Conservation (phyloP, 306 rosid genomes). For the Senna tora region DNA sequence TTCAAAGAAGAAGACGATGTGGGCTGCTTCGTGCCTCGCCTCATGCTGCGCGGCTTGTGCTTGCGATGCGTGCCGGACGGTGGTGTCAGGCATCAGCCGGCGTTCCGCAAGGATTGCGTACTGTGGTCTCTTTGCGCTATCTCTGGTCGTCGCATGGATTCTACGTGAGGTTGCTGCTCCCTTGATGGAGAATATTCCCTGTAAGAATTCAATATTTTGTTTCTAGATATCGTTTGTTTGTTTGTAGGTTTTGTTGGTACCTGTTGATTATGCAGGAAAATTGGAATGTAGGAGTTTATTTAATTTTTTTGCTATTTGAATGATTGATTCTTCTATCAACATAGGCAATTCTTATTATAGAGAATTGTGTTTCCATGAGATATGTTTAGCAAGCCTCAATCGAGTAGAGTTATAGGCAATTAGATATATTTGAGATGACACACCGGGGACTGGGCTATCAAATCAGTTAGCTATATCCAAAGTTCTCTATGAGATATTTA, state of each 20-base stretch:
- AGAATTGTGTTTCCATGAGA: neutral
- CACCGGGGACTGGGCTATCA: neutral
- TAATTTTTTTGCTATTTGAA: neutral
- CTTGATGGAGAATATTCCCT: conserved; percentile 85
- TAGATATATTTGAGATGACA: neutral
- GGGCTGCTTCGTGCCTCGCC: conserved; percentile 99
- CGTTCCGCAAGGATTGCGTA: conserved; percentile 96
- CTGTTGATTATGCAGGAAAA: neutral
- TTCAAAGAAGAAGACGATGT: conserved; percentile 63
- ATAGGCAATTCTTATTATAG: neutral
- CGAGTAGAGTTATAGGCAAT: neutral
- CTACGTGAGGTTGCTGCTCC: conserved; percentile 97
- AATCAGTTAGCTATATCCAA: neutral
- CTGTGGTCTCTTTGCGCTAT: conserved; percentile 91
- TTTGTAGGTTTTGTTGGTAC: neutral
- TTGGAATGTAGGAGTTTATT: neutral
- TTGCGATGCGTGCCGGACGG: conserved; percentile 89
- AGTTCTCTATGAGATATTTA: neutral
- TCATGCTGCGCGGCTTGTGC: conserved; percentile 99
- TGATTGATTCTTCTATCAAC: neutral
- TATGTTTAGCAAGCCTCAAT: neutral
- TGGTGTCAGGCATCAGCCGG: conserved; percentile 91
- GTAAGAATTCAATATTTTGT: conserved; percentile 43
- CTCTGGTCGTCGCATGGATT: conserved; percentile 88
- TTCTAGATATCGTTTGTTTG: neutral